phyloP scores from a whole-genome alignment of 805 yeast genomes.

The Henningerozyma blattae region DNA sequence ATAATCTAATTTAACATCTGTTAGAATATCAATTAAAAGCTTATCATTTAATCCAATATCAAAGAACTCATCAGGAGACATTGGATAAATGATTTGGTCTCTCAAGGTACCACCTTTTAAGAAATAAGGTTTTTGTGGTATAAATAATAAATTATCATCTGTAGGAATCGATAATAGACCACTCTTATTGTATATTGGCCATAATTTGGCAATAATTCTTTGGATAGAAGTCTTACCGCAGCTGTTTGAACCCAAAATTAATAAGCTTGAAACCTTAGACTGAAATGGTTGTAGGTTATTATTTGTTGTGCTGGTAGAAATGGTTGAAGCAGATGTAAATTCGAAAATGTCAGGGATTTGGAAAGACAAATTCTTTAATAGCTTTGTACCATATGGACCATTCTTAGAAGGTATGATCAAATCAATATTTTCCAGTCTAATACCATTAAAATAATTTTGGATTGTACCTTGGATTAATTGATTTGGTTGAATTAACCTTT shows the following conservation, averaged over 20 bases:
- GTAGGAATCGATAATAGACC: constrained; percentile 77
- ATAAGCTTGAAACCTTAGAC: constrained; percentile 59
- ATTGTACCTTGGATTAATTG: constrained; percentile 65
- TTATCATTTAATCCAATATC: constrained; percentile 60
- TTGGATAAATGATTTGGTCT: constrained; percentile 85
- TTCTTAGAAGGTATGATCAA: constrained; percentile 61
- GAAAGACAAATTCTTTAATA: constrained; percentile 53
- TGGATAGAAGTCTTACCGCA: constrained; percentile 83
- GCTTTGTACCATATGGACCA: constrained; percentile 48
- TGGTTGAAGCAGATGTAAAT: background rate
- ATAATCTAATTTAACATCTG: constrained; percentile 73
- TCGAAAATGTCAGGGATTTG: constrained; percentile 26
- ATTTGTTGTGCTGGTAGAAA: background rate
- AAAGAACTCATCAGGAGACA: constrained; percentile 65
- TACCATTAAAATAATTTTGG: constrained; percentile 65
- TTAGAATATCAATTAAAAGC: constrained; percentile 51
- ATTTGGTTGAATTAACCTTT: background rate
- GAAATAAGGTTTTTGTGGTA: constrained; percentile 84
- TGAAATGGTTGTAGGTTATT: no score
- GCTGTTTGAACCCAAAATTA: constrained; percentile 81
- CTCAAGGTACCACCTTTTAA: constrained; percentile 65
- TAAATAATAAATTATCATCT: constrained; percentile 53
- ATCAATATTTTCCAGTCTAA: constrained; percentile 73
- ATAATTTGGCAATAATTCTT: constrained; percentile 72
- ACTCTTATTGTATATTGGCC: constrained; percentile 67